Evolutionary conservation across 352 stramenopile genomes (phyloP).

Genomic region (Phytophthora europaea): DNA sequence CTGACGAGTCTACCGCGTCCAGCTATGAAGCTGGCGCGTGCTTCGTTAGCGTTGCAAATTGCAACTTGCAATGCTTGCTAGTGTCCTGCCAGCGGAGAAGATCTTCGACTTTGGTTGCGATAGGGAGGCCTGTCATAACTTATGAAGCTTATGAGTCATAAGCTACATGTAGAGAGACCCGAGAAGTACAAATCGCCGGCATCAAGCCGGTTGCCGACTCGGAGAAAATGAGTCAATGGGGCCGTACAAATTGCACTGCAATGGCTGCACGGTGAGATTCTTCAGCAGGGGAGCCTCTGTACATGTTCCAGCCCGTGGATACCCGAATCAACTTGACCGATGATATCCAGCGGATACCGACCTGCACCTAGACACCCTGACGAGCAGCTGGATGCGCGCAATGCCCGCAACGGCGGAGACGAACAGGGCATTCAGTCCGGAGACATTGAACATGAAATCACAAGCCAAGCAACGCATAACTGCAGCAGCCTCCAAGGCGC

Average conservation of each 20-base stretch:
- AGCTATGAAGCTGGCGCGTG: constrained; percentile 17
- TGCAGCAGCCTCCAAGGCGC: not conserved
- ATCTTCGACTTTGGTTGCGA: constrained; percentile 17
- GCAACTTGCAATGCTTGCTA: not conserved
- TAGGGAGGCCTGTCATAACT: not conserved
- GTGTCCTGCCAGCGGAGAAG: constrained; percentile 1
- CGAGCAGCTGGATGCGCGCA: constrained; percentile 8
- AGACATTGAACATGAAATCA: constrained; percentile 13
- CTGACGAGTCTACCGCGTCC: no score
- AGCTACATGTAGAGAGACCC: not conserved
- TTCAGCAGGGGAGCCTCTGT: not conserved
- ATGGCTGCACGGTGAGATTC: not conserved
- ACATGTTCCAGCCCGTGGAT: not conserved
- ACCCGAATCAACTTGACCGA: not conserved
- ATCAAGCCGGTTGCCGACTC: constrained; percentile 1
- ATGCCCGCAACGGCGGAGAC: constrained; percentile 8
- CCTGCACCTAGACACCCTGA: not conserved
- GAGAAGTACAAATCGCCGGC: constrained; percentile 19
- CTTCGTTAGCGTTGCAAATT: not conserved
- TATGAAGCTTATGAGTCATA: no score
- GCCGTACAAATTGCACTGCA: not conserved
- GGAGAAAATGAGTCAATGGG: constrained; percentile 23
- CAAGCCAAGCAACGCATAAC: not conserved
- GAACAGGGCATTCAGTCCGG: constrained; percentile 8
- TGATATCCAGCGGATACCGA: not conserved